A percentile compares a stretch with the other conserved stretches of the same genome.
Evolutionary conservation across 352 stramenopile species (phyloP).

Genomic region (Pythium plurisporium): DNA sequence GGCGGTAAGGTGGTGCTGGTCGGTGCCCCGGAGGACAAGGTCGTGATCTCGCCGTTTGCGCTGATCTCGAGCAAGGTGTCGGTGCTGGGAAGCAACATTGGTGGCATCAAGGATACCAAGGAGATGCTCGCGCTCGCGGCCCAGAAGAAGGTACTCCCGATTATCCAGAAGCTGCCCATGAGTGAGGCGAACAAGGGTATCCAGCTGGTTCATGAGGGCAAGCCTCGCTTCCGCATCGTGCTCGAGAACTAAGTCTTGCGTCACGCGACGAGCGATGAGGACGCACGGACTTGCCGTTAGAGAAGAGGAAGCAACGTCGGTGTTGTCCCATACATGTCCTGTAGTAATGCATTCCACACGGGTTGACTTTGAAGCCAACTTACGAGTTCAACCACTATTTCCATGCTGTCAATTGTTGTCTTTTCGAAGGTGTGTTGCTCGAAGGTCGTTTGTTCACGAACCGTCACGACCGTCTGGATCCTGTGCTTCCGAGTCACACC

Average conservation of each 20-base stretch:
- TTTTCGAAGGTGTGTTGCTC: no score
- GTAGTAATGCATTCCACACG: no score
- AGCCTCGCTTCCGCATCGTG: slow-evolving; percentile 8
- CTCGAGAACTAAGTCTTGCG: slow-evolving; percentile 3
- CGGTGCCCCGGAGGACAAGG: slow-evolving; percentile 15
- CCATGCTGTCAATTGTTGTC: no score
- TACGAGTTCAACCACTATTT: no score
- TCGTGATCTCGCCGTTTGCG: slow-evolving; percentile 1
- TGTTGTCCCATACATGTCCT: no score
- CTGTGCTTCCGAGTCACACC: no score
- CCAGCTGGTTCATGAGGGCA: slow-evolving; percentile 5
- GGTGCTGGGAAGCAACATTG: slow-evolving; percentile 5
- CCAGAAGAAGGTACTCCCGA: not conserved
- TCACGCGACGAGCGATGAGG: not conserved
- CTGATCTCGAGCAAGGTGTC: slow-evolving; percentile 44
- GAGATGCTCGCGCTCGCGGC: slow-evolving; percentile 9
- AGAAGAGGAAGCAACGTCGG: no score
- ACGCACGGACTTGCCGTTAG: no score
- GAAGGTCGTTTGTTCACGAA: slow-evolving; percentile 11
- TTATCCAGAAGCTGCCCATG: slow-evolving; percentile 12
- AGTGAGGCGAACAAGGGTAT: slow-evolving; percentile 6
- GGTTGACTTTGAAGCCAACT: no score
- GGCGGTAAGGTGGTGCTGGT: slow-evolving; percentile 30
- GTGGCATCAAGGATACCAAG: slow-evolving; percentile 10
- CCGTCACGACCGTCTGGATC: not conserved